These are phyloP conservation scores for Phyllachora maydis DNA, from an alignment of 2,329 filamentous ascomycete genomes.

Conservation along the genomic window DNA sequence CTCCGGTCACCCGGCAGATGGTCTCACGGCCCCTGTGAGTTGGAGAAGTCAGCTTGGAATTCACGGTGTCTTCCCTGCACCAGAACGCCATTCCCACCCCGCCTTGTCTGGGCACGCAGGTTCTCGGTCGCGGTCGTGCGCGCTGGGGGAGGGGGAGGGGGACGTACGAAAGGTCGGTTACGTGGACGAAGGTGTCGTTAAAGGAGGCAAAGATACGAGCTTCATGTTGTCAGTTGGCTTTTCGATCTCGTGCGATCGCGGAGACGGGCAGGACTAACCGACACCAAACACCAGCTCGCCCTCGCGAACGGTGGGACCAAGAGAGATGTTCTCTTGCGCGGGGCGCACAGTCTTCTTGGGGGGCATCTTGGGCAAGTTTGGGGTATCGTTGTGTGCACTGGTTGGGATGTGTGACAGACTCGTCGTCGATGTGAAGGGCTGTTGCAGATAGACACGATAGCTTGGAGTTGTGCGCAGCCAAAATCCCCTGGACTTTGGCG, in stretches of 20 bases:
- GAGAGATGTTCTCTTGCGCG: conserved; percentile 92
- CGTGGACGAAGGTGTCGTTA: conserved; percentile 91
- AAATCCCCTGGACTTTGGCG: conserved; percentile 9
- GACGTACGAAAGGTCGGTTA: conserved; percentile 90
- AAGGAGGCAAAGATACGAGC: conserved; percentile 87
- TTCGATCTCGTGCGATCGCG: not conserved
- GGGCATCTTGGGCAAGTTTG: conserved; percentile 50
- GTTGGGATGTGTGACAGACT: conserved; percentile 8
- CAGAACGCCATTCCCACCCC: too few species aligned
- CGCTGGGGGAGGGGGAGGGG: too few species aligned
- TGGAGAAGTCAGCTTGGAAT: too few species aligned
- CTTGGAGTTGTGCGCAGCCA: conserved; percentile 5
- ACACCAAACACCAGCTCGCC: conserved; percentile 96
- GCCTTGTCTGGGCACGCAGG: too few species aligned
- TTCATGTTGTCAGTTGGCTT: conserved; percentile 1
- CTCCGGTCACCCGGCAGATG: conserved; percentile 98
- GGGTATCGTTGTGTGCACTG: conserved; percentile 10
- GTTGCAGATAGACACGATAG: conserved; percentile 6
- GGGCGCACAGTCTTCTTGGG: conserved; percentile 78
- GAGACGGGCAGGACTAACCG: conserved; percentile 14
- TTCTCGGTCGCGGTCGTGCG: too few species aligned
- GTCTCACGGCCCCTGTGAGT: conserved; percentile 96
- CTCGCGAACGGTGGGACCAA: conserved; percentile 83
- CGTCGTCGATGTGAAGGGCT: conserved; percentile 5
- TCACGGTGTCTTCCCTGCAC: conserved; percentile 3